phyloP scores from a whole-genome alignment of 2,329 filamentous ascomycete species.

The Penicillium paneum region DNA sequence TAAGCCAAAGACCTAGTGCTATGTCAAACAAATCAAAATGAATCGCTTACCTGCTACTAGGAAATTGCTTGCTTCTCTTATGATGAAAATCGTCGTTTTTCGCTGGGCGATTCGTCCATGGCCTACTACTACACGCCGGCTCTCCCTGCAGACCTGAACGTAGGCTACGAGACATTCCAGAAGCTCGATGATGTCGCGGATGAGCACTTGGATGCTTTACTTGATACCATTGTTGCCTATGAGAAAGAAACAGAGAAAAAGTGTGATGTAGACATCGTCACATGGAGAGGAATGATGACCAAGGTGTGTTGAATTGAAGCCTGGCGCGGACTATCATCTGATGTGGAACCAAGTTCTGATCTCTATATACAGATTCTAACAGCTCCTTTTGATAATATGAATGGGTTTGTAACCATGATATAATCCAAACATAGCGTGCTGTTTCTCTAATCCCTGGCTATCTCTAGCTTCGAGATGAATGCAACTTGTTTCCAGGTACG shows the following conservation, averaged over 20 bases:
- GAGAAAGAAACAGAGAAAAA: conserved; percentile 67
- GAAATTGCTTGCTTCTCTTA: conserved; percentile 95
- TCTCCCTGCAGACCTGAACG: conserved; percentile 69
- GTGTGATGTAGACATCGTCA: conserved; percentile 75
- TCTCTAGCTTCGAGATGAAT: conserved; percentile 87
- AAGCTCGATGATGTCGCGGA: conserved; percentile 79
- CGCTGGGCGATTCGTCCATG: conserved; percentile 72
- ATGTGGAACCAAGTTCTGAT: not conserved
- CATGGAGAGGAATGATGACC: conserved; percentile 98
- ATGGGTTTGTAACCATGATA: conserved; percentile 57
- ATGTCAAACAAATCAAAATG: not conserved
- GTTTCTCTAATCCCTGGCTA: conserved; percentile 2
- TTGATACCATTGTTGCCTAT: conserved; percentile 69
- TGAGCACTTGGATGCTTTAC: conserved; percentile 80
- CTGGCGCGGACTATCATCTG: not conserved
- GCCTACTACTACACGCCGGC: conserved; percentile 82
- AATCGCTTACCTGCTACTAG: conserved; percentile 43
- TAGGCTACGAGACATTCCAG: conserved; percentile 77
- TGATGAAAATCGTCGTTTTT: conserved; percentile 75
- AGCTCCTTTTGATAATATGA: conserved; percentile 74
- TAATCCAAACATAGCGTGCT: not conserved
- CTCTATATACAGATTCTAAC: conserved; percentile 67
- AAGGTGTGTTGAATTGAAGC: conserved; percentile 58
- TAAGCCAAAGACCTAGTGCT: conserved; percentile 35
- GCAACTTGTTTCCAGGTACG: conserved; percentile 81